Base-by-base conservation (phyloP, 1,284 basidiomycete species). In the Vanrija sp. region DNA sequence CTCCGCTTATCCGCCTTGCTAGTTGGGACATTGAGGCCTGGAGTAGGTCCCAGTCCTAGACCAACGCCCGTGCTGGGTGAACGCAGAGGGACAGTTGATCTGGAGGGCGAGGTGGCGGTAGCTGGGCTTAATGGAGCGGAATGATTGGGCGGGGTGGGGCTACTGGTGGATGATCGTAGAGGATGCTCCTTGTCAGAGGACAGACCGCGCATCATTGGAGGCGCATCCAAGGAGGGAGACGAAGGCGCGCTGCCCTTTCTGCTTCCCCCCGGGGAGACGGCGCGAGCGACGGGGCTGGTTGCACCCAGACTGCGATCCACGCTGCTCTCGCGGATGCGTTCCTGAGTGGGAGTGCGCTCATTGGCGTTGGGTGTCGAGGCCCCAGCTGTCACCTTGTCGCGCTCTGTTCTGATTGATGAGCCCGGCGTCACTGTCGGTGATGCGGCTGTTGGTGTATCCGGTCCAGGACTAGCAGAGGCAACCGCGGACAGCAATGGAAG, bases 1-100 rank as follows among this genome's bases (percentile, higher is more conserved):
- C 74, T 52, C 43, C 77, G 55, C 38, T 66, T 62, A 15, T 74
- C 74, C 0, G 74, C 73, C 57, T 70, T 72, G 34, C 57, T 61
- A 1, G 66, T 65, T 2, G 73, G 71, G 5, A 75, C 71, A 43
- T 65, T 65, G 25, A 78, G 59, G 1, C 73, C 72, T 4, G 23
- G 10, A 19, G 23, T 40, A 19, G 3, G 67, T 63, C 10, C 62
- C 61, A 25, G 14, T 34, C 64, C 65, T 5, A 65, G 58, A 10
- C 63, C 67, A 1, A 63, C 39, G 15, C 65, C 60, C 38, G 57
- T 53, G 23, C 38, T 56, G 19, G 49, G 43, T 6, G 46, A 43
- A n/a, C 40, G 25, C 18, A 40, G 49, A 2, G 39, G 28, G n/a
- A 43, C 28, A 15, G 49, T 43, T 21, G 49, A 25, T 29, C 39